Evolutionary conservation across 2,329 filamentous ascomycete species (phyloP).

Genomic region (Exophiala mesophila): DNA sequence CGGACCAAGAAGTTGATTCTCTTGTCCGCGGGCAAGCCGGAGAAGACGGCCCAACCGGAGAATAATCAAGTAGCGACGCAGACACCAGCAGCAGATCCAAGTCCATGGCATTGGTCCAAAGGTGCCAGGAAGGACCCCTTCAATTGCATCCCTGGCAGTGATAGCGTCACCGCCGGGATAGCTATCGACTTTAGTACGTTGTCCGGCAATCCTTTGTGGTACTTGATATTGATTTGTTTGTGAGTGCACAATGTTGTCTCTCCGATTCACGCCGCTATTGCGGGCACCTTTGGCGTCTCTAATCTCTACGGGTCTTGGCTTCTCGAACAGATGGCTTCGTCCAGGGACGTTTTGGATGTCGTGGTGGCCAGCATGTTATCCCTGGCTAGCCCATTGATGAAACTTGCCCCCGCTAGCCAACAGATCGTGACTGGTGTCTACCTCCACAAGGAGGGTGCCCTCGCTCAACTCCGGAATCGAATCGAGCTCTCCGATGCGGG

Average conservation of each 20-base stretch:
- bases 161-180: not conserved
- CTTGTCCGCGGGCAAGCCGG: not conserved
- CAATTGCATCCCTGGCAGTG: not conserved
- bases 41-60: not conserved
- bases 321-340: not conserved
- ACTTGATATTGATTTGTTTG: not conserved
- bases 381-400: not conserved
- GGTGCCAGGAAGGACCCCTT: not conserved
- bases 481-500: not conserved
- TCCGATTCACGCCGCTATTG: not conserved
- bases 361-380: not conserved
- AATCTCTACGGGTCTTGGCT: constrained; percentile 1
- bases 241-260: not conserved
- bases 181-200: not conserved
- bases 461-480: not conserved
- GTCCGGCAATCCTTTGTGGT: not conserved
- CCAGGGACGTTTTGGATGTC: not conserved
- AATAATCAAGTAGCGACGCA: not conserved
- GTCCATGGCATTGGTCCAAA: not conserved
- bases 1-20: not conserved
- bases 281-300: not conserved
- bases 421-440: not conserved
- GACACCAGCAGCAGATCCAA: not conserved
- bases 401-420: not conserved
- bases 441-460: not conserved